Evolutionary conservation across 1,284 basidiomycete genomes (phyloP).

Genomic region (Marasmius sp.): DNA sequence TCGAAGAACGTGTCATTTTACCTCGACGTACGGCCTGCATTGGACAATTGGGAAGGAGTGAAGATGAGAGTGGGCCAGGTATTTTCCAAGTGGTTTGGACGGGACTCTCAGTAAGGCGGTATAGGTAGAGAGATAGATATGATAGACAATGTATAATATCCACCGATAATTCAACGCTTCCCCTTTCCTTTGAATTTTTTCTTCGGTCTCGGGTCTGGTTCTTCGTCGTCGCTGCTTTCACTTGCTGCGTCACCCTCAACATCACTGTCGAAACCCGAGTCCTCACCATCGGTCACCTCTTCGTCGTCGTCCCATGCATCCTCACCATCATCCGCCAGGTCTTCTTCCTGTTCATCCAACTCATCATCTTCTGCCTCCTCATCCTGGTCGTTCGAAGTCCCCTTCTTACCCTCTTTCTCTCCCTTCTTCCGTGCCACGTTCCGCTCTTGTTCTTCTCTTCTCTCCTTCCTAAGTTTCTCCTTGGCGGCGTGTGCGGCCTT

Average conservation of each 20-base stretch:
- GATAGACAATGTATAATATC: neutral
- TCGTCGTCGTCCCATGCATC: slow-evolving; percentile 65
- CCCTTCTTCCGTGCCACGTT: slow-evolving; percentile 84
- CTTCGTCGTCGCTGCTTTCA: slow-evolving; percentile 41
- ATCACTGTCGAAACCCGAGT: slow-evolving; percentile 43
- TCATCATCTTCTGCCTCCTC: slow-evolving; percentile 34
- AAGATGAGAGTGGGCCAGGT: slow-evolving; percentile 69
- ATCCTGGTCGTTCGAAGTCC: slow-evolving; percentile 38
- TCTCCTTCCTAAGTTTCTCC: slow-evolving; percentile 70
- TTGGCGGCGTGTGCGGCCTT: slow-evolving; percentile 77
- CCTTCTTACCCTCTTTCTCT: slow-evolving; percentile 34
- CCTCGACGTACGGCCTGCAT: slow-evolving; percentile 90
- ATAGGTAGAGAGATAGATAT: neutral
- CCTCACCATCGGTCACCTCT: slow-evolving; percentile 61
- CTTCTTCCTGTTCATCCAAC: slow-evolving; percentile 38
- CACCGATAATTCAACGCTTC: slow-evolving; percentile 4
- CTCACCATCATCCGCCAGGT: slow-evolving; percentile 39
- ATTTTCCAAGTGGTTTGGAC: slow-evolving; percentile 43
- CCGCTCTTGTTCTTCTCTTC: slow-evolving; percentile 83
- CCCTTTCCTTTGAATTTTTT: slow-evolving; percentile 34
- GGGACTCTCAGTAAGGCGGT: neutral
- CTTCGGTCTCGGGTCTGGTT: slow-evolving; percentile 33
- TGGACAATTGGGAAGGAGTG: slow-evolving; percentile 89
- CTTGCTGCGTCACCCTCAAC: slow-evolving; percentile 33
- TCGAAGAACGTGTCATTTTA: slow-evolving; percentile 74